Base-by-base conservation (phyloP, 169 alveolate species). In the Babesia divergens region DNA sequence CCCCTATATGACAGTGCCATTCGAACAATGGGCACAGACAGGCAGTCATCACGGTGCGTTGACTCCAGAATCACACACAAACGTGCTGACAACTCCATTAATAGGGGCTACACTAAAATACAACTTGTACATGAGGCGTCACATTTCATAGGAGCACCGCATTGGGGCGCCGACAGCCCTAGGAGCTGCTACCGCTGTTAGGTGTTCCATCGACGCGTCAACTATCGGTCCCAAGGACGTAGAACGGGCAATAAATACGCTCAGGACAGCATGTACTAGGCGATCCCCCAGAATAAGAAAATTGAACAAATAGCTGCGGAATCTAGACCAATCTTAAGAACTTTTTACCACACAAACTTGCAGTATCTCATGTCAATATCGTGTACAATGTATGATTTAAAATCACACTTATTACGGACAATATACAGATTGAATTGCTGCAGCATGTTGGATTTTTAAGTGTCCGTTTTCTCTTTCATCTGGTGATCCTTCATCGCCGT, bases 281-380 rank as follows among this genome's bases (percentile, higher is more conserved):
- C 60, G 84, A 18, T 74, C 84, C 14, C 52, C 79, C 28, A 65
- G 84, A 44, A 74, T 74, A 6, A 66, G 84, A 70, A 74, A 65
- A 29, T 46, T 47, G 6, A 46, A 20, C 7, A 74, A 65, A 24
- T 54, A 8, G 18, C 6, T 28, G 20, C 11, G 5, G 4, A 35
- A 24, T 3, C 26, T 1, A 0, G 6, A 49, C 18, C 7, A 44
- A 3, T 35, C 2, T 6, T 24, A n/a, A 3, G 29, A 35, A 32
- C 3, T 0, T 5, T 9, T 54, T 54, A 18, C 11, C 16, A 7
- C 22, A 54, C 65, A 54, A 44, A 54, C 47, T n/a, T 18, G 38
- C n/a, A 29, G 14, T 1, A n/a, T n/a, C n/a, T n/a, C n/a, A n/a
- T n/a, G n/a, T n/a, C n/a, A n/a, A n/a, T n/a, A n/a, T n/a, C n/a